Conservation (phyloP, 768 basidiomycete genomes). For the Suillus alpinus region DNA sequence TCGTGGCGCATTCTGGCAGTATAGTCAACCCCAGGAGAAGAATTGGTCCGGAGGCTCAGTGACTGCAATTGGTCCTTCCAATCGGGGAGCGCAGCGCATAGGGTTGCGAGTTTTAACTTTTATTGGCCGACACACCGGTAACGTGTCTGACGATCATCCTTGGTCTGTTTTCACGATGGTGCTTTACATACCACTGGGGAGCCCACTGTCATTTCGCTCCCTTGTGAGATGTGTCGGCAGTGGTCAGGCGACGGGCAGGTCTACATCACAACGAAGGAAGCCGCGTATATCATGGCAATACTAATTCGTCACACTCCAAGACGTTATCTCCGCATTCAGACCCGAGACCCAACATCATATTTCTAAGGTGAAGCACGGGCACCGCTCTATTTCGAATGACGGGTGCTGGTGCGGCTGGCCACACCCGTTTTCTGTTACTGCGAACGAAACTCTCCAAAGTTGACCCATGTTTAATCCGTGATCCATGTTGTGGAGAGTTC, state of each 20-base stretch:
- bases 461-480: no score
- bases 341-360: slow-evolving; percentile 48
- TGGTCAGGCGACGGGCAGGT: slow-evolving; percentile 75
- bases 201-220: slow-evolving; percentile 56
- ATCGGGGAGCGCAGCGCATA: neutral
- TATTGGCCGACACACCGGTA: neutral
- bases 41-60: neutral
- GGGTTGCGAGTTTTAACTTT: neutral
- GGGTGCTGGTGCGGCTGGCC: neutral
- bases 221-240: slow-evolving; percentile 59
- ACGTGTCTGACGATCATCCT: neutral
- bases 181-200: slow-evolving; percentile 56
- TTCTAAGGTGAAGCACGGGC: neutral
- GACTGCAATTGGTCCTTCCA: neutral
- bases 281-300: slow-evolving; percentile 64
- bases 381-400: neutral
- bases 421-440: neutral
- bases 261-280: slow-evolving; percentile 60
- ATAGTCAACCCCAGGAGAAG: neutral
- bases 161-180: neutral
- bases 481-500: neutral
- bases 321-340: slow-evolving; percentile 39
- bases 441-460: neutral
- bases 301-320: neutral
- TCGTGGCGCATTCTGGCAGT: neutral